Conservation (phyloP, 257 asterid species). For the Marsdenia floribunda region DNA sequence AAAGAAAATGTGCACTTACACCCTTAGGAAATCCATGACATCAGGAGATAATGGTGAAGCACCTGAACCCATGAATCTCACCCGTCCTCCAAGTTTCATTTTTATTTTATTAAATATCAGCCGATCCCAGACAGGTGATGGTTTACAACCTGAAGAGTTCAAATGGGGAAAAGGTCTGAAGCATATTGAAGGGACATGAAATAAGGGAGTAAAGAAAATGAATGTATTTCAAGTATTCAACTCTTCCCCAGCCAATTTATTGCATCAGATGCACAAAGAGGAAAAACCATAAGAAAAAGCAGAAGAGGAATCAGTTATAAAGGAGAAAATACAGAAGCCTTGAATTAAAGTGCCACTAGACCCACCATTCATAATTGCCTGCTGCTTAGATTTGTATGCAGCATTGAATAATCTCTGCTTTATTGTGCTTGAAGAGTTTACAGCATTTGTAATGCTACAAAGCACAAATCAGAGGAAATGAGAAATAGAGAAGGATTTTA, state of each 20-base stretch:
- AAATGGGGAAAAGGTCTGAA: background rate
- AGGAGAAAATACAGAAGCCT: background rate
- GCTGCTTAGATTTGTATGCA: conserved; percentile 88
- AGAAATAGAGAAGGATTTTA: conserved; percentile 15
- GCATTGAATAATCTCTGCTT: conserved; percentile 82
- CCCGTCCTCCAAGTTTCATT: conserved; percentile 90
- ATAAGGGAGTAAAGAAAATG: background rate
- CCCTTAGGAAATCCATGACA: conserved; percentile 86
- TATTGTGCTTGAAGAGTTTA: conserved; percentile 69
- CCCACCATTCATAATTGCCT: conserved; percentile 83
- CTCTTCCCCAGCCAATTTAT: background rate
- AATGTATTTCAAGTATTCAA: background rate
- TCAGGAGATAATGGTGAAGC: conserved; percentile 98
- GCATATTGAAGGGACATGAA: background rate
- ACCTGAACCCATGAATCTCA: conserved; percentile 87
- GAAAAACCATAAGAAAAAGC: background rate
- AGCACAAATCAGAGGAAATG: conserved; percentile 14
- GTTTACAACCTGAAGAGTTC: conserved; percentile 56
- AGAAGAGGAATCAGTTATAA: background rate
- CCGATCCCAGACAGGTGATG: conserved; percentile 97
- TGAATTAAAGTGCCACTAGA: conserved; percentile 9
- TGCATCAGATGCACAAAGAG: background rate
- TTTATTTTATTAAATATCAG: conserved; percentile 92
- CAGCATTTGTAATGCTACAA: conserved; percentile 76
- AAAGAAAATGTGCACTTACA: conserved; percentile 48